These are phyloP conservation scores for Spergularia azorica DNA, from an alignment of 179 eudicot genomes.

Conservation along the genomic window DNA sequence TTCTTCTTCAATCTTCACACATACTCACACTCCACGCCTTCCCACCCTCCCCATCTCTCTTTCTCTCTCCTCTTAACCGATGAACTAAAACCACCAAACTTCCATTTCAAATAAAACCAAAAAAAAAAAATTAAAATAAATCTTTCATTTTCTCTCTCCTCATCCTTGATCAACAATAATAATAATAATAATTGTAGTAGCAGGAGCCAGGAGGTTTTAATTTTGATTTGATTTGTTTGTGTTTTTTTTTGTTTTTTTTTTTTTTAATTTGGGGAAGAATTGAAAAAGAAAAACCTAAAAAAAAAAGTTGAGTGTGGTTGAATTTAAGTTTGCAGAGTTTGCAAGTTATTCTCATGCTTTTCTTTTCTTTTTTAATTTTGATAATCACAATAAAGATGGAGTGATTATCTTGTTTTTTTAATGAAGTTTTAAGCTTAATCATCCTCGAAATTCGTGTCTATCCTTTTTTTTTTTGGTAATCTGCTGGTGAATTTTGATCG, in stretches of 20 bases:
- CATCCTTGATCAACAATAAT: not conserved
- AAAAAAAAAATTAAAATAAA: not conserved
- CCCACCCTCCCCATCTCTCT: not conserved
- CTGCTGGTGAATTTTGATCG: not conserved
- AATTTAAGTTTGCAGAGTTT: slow-evolving; percentile 30
- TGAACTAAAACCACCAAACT: slow-evolving; percentile 42
- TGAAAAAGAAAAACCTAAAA: slow-evolving; percentile 4
- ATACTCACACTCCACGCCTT: no score
- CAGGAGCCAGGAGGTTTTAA: slow-evolving; percentile 2
- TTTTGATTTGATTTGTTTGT: not conserved
- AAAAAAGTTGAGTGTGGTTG: slow-evolving; percentile 14
- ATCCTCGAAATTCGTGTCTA: slow-evolving; percentile 14
- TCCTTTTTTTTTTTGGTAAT: not conserved
- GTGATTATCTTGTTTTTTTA: slow-evolving; percentile 7
- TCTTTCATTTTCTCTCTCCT: slow-evolving; percentile 16
- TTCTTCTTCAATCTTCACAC: slow-evolving; percentile 7
- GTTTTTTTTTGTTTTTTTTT: not conserved
- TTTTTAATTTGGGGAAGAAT: not conserved
- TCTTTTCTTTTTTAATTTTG: not conserved
- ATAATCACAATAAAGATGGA: slow-evolving; percentile 19
- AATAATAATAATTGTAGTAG: slow-evolving; percentile 22
- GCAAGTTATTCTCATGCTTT: slow-evolving; percentile 45
- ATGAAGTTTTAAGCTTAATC: slow-evolving; percentile 24
- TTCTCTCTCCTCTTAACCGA: slow-evolving; percentile 15
- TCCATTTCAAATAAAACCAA: not conserved